These are phyloP conservation scores for Candolleomyces aberdarensis DNA, from an alignment of 768 basidiomycete genomes.

Conservation along the genomic window DNA sequence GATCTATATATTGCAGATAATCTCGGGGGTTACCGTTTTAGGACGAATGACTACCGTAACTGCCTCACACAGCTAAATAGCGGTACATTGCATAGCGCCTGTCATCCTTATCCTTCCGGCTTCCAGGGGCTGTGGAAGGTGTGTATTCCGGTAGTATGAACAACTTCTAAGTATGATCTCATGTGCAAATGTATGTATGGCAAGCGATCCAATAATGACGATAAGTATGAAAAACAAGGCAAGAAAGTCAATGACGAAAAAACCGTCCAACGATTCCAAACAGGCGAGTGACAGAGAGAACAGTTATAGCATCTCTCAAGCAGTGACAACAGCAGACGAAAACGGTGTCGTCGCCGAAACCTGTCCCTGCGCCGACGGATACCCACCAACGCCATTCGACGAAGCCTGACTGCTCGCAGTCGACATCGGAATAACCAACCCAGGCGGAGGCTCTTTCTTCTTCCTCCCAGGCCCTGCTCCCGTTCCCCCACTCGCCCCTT, in stretches of 20 bases:
- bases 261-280: too few species aligned
- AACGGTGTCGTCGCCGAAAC: constrained; percentile 11
- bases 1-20: neutral
- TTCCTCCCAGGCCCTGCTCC: constrained; percentile 47
- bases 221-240: too few species aligned
- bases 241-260: too few species aligned
- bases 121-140: too few species aligned
- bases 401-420: constrained; percentile 3
- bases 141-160: too few species aligned
- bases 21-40: constrained; percentile 1
- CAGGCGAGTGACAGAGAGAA: neutral
- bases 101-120: too few species aligned
- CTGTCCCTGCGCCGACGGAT: constrained; percentile 3
- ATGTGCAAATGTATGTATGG: too few species aligned
- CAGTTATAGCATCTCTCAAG: neutral
- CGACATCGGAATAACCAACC: constrained; percentile 1
- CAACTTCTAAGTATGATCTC: too few species aligned
- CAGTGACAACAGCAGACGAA: constrained; percentile 26
- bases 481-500: constrained; percentile 26
- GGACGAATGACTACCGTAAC: neutral
- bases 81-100: too few species aligned
- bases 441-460: constrained; percentile 33
- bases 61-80: too few species aligned
- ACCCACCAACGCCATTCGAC: constrained; percentile 7
- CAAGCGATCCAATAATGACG: too few species aligned